Base-by-base conservation (phyloP, 192 early-diverging fungal species). In the Helicostylum pulchrum region DNA sequence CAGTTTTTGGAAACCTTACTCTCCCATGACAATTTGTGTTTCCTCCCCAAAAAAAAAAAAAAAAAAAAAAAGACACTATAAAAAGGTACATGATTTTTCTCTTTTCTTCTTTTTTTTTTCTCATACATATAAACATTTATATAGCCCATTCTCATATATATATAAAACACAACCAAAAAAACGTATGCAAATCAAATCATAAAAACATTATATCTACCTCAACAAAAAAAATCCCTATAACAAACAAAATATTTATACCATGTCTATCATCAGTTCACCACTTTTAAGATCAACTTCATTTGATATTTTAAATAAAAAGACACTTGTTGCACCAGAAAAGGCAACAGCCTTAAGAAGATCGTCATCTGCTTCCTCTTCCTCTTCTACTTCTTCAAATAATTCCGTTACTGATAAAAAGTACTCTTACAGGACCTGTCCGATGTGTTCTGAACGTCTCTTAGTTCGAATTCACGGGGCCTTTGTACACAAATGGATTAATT, bases 401-500 rank as follows among this genome's bases (percentile, higher is more conserved):
- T 14, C 46, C 11, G 45, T 30, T 10, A 32, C 14, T 51, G 61
- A 48, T 26, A 51, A 46, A 39, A 65, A 72, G 32, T 73, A 67
- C 42, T 62, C 65, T 32, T 73, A 73, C 53, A 52, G 55, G 57
- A n/a, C 65, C 17, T 73, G 71, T 50, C 71, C 71, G 1, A 66
- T 73, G 30, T 73, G 71, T 20, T 66, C 65, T 26, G 61, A 73
- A 47, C 60, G 61, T 26, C 52, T 73, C n/a, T 50, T 73, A 26
- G 65, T 73, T 10, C 65, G 71, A 50, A 73, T 73, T 23, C 60
- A 73, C 30, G 71, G 71, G 15, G 53, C 65, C n/a, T 58, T 73
- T 31, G 71, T 73, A 43, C 61, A 73, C 54, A 73, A 73, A 62
- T 73, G 71, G 71, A 64, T 73, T 36, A 73, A 63, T 44, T 42